A percentile compares a stretch with the other conserved stretches of the same genome.
Conservation (phyloP, 2,329 filamentous ascomycete genomes). For the Monilinia fructigena region DNA sequence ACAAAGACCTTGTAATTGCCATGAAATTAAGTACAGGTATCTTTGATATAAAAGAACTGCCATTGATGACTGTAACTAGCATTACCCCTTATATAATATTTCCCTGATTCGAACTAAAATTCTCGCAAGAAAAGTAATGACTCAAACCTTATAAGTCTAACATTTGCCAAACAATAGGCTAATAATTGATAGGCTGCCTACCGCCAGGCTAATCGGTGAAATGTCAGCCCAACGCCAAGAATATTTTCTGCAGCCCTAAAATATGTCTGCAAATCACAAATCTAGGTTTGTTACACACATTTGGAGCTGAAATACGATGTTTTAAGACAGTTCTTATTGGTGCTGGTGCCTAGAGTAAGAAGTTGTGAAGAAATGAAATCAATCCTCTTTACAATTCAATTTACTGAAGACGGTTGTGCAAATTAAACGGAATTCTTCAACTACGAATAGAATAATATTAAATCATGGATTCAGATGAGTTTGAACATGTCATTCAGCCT, state of each 20-base stretch:
- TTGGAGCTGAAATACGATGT: not conserved
- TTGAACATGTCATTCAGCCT: not conserved
- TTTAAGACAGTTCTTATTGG: too few relatives aligned
- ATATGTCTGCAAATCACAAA: not conserved
- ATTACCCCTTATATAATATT: too few relatives aligned
- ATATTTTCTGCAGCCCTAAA: not conserved
- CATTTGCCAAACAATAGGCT: not conserved
- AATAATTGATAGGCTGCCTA: not conserved
- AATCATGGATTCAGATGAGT: not conserved
- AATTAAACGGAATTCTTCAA: not conserved
- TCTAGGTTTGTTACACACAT: not conserved
- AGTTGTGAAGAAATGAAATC: not conserved
- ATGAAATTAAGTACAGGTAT: too few relatives aligned
- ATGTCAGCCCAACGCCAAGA: constrained; percentile 1
- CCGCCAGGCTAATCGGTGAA: not conserved
- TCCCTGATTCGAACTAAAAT: not conserved
- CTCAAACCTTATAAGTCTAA: too few relatives aligned
- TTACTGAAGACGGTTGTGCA: not conserved
- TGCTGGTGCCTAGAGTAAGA: not conserved
- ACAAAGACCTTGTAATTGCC: too few relatives aligned
- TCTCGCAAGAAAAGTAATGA: too few relatives aligned
- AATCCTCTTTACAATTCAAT: not conserved
- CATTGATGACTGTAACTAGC: too few relatives aligned
- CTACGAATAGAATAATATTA: too few relatives aligned
- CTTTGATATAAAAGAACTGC: too few relatives aligned